Base-by-base conservation (phyloP, 768 basidiomycete species). In the Suillus hirtellus region DNA sequence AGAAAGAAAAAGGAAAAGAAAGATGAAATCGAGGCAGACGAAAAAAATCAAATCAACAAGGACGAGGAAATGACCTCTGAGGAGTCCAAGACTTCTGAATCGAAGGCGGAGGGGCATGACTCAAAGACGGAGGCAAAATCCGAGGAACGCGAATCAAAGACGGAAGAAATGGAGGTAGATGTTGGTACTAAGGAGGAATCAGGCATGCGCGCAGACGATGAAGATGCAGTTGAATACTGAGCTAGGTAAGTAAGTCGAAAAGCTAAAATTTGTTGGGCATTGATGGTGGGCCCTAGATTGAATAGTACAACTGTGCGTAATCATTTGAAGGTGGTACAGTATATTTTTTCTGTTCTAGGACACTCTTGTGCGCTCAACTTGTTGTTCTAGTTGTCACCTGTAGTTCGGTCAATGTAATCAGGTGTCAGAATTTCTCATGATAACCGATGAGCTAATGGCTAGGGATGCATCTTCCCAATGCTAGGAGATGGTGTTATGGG, bases 161-260 rank as follows among this genome's bases (percentile, higher is more conserved):
- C 49, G 63, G 76, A 66, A 69, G 49, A 64, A 64, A 37, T 70
- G 66, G 77, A 72, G 69, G 75, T 58, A 31, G 56, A 58, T 11
- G 40, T 43, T 58, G 40, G 59, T 27, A 38, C 63, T 63, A 79
- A 79, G 67, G 79, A 82, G 61, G 69, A 70, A 42, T 63, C 68
- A 43, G 72, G 81, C 9, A 82, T 84, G 77, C 85, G 83, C 66
- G 87, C 85, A 56, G 89, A 91, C 63, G 90, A 89, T 66, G 90
- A 92, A 66, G 90, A 92, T 71, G 90, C 89, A 12, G 89, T 92
- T 52, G 90, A 92, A 77, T 92, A 92, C 77, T 91, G 64, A 75
- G 38, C 34, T 61, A 63, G 56, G 56, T 42, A 27, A 58, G 56
- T 19, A 15, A 19, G 17, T 11, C 17, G 5, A 10, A 42, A 17